Evolutionary conservation across 1,284 basidiomycete genomes (phyloP), one percentile per base, ranked within the genome.

Genomic region (Heterobasidion occidentale): DNA sequence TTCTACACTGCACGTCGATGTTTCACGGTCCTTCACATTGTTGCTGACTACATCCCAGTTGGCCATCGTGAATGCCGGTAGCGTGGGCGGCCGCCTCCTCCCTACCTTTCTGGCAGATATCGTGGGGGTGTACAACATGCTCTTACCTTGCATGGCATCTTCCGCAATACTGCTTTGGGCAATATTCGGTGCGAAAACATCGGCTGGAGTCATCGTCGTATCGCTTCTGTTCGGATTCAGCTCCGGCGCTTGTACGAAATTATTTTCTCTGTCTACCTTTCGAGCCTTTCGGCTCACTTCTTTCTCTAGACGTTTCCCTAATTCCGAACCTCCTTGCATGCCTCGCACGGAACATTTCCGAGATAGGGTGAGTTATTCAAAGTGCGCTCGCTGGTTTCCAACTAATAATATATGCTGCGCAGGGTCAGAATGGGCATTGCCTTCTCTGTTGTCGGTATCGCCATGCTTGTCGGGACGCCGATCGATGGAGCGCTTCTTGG

Each of bases 251-350:
- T 51, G 50, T 51, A 19, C 2, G 50, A 27, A 27, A 27, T 27
- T 27, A 27, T 27, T 27, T 27, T 6, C 27, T 27, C 27, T 27
- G 27, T 27, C 3, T 27, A 27, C 27, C 27, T 27, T 27, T 27
- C 27, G 27, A 27, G 5, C 38, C 38, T n/a, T 33, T 15, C 17
- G 7, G 17, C 47, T 7, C 11, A 14, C 27, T 14, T 9, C 14
- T 49, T 79, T 79, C 66, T 75, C 73, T 56, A 80, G 78, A 80
- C 61, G 70, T 78, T 20, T 79, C 78, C 5, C 65, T 80, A 11
- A 76, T 80, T 36, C 77, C 78, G 1, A 72, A 76, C 7, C 59
- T 81, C 45, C 69, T 80, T 33, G 73, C 71, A 6, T 71, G 73
- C 47, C 64, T 79, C 33, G 74, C 74, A 50, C 64, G 65, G 15